Conservation (phyloP, 495 filamentous ascomycete species). For the Entonaema liquescens region DNA sequence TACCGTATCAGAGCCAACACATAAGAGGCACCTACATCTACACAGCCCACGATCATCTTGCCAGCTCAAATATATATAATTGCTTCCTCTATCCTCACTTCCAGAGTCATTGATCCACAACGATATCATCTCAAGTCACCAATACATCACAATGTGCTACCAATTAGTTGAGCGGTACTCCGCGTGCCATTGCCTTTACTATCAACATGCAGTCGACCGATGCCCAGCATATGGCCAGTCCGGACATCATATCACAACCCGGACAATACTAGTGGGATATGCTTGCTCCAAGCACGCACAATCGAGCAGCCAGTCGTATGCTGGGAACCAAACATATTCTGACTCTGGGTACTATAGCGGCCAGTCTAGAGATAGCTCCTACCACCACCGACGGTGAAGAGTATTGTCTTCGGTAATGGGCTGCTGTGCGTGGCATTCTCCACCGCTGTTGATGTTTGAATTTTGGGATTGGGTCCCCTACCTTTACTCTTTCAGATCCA, state of each 20-base stretch:
- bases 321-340: slow-evolving; percentile 50
- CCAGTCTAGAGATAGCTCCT: slow-evolving; percentile 55
- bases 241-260: slow-evolving; percentile 76
- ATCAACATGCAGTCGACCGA: slow-evolving; percentile 78
- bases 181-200: slow-evolving; percentile 83
- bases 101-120: slow-evolving; percentile 35
- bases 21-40: slow-evolving; percentile 17
- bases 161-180: slow-evolving; percentile 78
- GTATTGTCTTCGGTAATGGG: slow-evolving; percentile 63
- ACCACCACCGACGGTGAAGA: slow-evolving; percentile 58
- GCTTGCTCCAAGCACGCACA: slow-evolving; percentile 71
- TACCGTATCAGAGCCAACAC: slow-evolving; percentile 21
- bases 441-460: slow-evolving; percentile 55
- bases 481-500: slow-evolving; percentile 60
- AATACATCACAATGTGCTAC: slow-evolving; percentile 69
- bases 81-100: slow-evolving; percentile 10
- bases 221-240: slow-evolving; percentile 74
- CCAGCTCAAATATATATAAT: slow-evolving; percentile 28
- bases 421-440: slow-evolving; percentile 55
- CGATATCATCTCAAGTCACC: slow-evolving; percentile 5
- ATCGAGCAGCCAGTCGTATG: slow-evolving; percentile 36
- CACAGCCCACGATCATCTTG: slow-evolving; percentile 11
- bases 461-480: slow-evolving; percentile 58
- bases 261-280: slow-evolving; percentile 81
- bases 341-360: slow-evolving; percentile 63